A percentile compares a stretch with the other conserved stretches of the same genome.
Conservation (phyloP, 192 early-diverging fungal genomes). For the Physocladia obscura region DNA sequence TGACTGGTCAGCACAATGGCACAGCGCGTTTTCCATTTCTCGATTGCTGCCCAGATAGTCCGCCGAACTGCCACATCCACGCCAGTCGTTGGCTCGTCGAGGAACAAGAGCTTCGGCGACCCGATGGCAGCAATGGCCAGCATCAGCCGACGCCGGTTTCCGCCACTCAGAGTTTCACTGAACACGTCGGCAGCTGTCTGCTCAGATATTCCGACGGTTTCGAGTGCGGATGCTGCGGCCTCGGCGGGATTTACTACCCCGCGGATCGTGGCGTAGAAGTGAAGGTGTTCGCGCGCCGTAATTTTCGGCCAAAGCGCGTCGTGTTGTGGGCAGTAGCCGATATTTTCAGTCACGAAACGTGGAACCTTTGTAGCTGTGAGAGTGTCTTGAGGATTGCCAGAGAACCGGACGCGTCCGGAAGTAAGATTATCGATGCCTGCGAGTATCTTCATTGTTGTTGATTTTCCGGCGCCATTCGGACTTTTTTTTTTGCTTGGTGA, state of each 20-base stretch:
- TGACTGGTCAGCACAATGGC: conserved; percentile 61
- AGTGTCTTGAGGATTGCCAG: conserved; percentile 18
- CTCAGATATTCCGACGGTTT: conserved; percentile 32
- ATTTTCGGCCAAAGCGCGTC: conserved; percentile 42
- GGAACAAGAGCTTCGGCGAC: conserved; percentile 11
- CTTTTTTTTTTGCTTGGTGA: conserved; percentile 13
- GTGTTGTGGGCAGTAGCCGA: conserved; percentile 36
- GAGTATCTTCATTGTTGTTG: conserved; percentile 65
- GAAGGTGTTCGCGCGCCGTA: conserved; percentile 29
- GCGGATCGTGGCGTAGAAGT: conserved; percentile 29
- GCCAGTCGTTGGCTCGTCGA: conserved; percentile 26
- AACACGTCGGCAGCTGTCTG: conserved; percentile 29
- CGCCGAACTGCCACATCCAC: conserved; percentile 47
- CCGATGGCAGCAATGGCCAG: conserved; percentile 27
- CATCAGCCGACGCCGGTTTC: conserved; percentile 22
- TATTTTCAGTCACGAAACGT: conserved; percentile 23
- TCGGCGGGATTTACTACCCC: conserved; percentile 33
- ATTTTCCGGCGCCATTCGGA: conserved; percentile 67
- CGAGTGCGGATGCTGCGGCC: conserved; percentile 9
- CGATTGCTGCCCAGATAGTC: conserved; percentile 49
- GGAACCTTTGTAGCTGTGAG: neutral
- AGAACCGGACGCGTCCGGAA: conserved; percentile 51
- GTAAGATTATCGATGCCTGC: conserved; percentile 54
- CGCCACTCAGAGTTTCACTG: conserved; percentile 29
- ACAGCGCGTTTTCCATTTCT: conserved; percentile 41